Conservation (phyloP, 768 basidiomycete genomes). For the Calvatia gigantea region DNA sequence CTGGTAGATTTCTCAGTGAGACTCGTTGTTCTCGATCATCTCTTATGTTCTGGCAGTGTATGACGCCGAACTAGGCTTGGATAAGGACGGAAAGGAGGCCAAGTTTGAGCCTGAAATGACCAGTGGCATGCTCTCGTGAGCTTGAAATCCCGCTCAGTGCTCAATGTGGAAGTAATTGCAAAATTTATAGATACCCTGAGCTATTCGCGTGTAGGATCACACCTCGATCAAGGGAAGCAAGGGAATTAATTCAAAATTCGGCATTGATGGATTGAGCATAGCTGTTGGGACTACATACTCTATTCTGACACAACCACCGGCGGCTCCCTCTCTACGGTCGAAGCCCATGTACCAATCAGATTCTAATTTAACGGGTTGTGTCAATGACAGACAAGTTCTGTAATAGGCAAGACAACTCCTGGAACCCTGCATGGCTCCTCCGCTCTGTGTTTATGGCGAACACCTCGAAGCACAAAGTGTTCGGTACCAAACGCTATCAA, state of each 20-base stretch:
- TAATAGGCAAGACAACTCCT: no score
- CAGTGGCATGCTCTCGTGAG: slow-evolving; percentile 20
- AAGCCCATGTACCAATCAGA: no score
- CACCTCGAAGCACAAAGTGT: no score
- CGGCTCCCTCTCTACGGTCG: no score
- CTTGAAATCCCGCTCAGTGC: background rate
- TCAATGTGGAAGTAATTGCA: background rate
- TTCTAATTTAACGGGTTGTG: no score
- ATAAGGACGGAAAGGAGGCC: slow-evolving; percentile 18
- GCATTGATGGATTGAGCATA: background rate
- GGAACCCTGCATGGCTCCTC: no score
- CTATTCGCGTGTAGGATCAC: slow-evolving; percentile 23
- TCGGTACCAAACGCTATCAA: no score
- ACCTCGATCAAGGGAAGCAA: slow-evolving; percentile 11
- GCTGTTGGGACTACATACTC: no score
- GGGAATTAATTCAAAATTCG: slow-evolving; percentile 4
- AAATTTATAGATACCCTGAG: slow-evolving; percentile 16
- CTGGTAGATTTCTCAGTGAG: slow-evolving; percentile 22
- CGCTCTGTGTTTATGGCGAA: no score
- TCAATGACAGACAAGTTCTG: no score
- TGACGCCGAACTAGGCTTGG: slow-evolving; percentile 20
- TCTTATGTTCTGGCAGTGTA: slow-evolving; percentile 21
- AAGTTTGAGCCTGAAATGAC: slow-evolving; percentile 18
- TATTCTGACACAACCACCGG: no score
- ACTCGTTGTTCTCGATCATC: slow-evolving; percentile 19